A percentile compares a stretch with the other conserved stretches of the same genome.
These are phyloP conservation scores for Sonneratia caseolaris DNA, from an alignment of 345 rosid genomes.

Conservation along the genomic window DNA sequence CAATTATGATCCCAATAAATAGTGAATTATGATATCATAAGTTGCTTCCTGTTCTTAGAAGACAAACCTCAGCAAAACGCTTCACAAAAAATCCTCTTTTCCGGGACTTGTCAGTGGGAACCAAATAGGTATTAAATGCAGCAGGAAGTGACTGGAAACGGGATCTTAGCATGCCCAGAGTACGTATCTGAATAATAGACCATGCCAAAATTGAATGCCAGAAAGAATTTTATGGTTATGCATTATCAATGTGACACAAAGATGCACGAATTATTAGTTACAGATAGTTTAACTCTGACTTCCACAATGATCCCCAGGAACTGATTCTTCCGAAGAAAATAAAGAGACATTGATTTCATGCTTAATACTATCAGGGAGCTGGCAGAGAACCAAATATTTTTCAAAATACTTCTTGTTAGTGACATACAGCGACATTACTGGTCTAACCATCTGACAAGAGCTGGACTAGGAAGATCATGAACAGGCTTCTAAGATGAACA, in stretches of 20 bases:
- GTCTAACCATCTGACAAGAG: background rate
- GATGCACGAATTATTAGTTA: background rate
- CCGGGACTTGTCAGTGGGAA: slow-evolving; percentile 66
- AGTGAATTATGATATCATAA: background rate
- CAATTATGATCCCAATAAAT: background rate
- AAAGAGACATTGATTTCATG: background rate
- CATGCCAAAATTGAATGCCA: background rate
- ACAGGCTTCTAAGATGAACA: slow-evolving; percentile 2
- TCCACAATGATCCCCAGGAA: background rate
- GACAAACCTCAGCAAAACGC: slow-evolving; percentile 69
- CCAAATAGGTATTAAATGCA: slow-evolving; percentile 79
- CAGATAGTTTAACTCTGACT: background rate
- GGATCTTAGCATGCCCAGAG: slow-evolving; percentile 93
- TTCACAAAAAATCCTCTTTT: slow-evolving; percentile 79
- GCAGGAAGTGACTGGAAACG: slow-evolving; percentile 91
- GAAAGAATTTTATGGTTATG: background rate
- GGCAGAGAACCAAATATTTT: background rate
- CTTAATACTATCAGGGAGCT: background rate
- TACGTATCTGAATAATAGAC: slow-evolving; percentile 51
- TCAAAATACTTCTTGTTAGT: background rate
- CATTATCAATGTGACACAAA: background rate
- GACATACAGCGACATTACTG: background rate
- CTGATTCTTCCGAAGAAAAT: background rate
- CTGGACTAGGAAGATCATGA: slow-evolving; percentile 6
- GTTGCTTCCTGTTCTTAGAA: background rate